Percentiles rank a stretch among this genome's conserved stretches.
phyloP scores from a whole-genome alignment of 768 basidiomycete genomes.

The Hypsizygus marmoreus region DNA sequence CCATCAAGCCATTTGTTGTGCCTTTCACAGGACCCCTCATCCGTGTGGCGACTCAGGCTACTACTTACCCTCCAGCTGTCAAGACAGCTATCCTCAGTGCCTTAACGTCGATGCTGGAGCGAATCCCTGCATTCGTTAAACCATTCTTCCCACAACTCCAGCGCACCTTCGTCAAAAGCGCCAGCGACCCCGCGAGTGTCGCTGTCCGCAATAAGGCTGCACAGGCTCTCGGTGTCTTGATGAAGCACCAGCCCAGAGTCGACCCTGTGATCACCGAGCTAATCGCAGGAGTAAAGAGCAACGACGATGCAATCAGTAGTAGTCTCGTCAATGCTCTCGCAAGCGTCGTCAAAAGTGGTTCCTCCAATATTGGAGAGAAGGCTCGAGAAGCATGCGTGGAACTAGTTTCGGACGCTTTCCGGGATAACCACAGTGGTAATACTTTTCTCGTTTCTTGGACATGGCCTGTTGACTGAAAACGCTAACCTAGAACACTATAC shows the following conservation, averaged over 20 bases:
- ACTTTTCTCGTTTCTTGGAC: background rate
- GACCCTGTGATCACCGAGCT: conserved; percentile 96
- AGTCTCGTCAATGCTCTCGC: conserved; percentile 80
- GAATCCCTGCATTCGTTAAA: conserved; percentile 87
- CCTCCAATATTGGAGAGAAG: conserved; percentile 75
- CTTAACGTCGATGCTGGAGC: conserved; percentile 80
- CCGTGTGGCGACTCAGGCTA: conserved; percentile 88
- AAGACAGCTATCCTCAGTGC: conserved; percentile 90
- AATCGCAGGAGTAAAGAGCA: conserved; percentile 54
- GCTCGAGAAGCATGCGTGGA: conserved; percentile 74
- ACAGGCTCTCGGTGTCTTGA: conserved; percentile 83
- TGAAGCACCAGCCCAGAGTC: conserved; percentile 87
- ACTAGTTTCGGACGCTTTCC: conserved; percentile 78
- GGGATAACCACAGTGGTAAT: conserved; percentile 66
- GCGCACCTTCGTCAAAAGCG: conserved; percentile 93
- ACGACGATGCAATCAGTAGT: conserved; percentile 71
- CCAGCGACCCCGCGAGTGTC: conserved; percentile 75
- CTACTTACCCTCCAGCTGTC: conserved; percentile 88
- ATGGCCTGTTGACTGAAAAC: conserved; percentile 9
- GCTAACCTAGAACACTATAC: conserved; percentile 65
- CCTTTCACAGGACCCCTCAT: conserved; percentile 96
- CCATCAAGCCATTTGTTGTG: conserved; percentile 95
- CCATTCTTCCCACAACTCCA: conserved; percentile 99
- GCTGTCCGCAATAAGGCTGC: conserved; percentile 83
- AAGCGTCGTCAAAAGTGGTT: conserved; percentile 69